Base-by-base conservation (phyloP, 108 stramenopile species). In the Seminavis robusta region DNA sequence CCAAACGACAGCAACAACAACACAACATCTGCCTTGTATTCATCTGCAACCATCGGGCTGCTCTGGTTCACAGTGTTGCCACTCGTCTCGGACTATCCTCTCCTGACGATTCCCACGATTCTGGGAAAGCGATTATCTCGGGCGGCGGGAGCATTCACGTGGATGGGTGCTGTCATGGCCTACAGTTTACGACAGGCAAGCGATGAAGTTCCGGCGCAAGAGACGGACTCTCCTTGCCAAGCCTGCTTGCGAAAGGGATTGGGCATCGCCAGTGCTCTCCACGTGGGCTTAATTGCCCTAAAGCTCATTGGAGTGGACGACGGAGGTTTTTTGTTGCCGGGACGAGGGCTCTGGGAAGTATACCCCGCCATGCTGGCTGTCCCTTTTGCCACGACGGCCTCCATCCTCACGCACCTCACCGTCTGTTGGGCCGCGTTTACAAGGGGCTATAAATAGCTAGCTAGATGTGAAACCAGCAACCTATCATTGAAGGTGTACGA, bases 51-150 rank as follows among this genome's bases (percentile, higher is more conserved):
- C n/a, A n/a, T n/a, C n/a, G n/a, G n/a, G n/a, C n/a, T n/a, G n/a
- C n/a, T n/a, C n/a, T n/a, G n/a, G n/a, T n/a, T n/a, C n/a, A n/a
- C 59, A 31, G 50, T 59, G 6, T 41, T 31, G n/a, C 59, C 59
- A 10, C 8, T 49, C 11, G 17, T 59, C 11, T 25, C 33, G 9
- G 21, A 29, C 10, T 59, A 49, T 33, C 59, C 59, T 49, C 21
- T 49, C 8, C 47, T 30, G 8, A 59, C 59, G 11, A 33, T 59
- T 1, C 59, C 59, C 13, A 59, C 59, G 17, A 59, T 59, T 39
- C 25, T 59, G 47, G 59, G 59, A 6, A 59, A 59, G 34, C 47
- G 59, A 1, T 41, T 59, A 13, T 59, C 59, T 23, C 47, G 59
- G n/a, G 29, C 59, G 17, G 59, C 59, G 33, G 29, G 30, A 6